These are phyloP conservation scores for Cutaneotrichosporon sp. DNA, from an alignment of 1,284 basidiomycete species.

Conservation along the genomic window DNA sequence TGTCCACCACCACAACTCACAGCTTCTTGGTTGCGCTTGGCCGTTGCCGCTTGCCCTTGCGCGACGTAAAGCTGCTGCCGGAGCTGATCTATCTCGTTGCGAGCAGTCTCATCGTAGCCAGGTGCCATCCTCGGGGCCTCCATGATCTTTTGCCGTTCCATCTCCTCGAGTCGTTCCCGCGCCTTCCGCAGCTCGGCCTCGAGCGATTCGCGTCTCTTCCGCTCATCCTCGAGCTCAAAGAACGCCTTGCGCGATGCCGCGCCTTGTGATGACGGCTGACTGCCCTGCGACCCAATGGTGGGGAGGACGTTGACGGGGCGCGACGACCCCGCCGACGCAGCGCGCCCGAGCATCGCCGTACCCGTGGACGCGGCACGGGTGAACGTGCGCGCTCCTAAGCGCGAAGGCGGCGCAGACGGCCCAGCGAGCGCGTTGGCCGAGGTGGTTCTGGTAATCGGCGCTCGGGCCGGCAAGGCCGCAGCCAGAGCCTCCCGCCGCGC, in stretches of 20 bases:
- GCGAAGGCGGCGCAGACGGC: neutral
- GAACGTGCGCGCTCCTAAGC: conserved; percentile 17
- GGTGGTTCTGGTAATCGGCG: conserved; percentile 21
- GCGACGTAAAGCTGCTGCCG: conserved; percentile 38
- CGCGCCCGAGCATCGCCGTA: conserved; percentile 27
- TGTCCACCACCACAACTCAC: conserved; percentile 23
- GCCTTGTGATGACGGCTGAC: conserved; percentile 35
- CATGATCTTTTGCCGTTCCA: neutral
- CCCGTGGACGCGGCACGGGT: conserved; percentile 41
- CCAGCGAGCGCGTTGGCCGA: conserved; percentile 10
- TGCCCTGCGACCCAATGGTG: conserved; percentile 38
- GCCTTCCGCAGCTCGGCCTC: conserved; percentile 15
- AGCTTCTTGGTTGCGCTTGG: conserved; percentile 36
- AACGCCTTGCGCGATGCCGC: conserved; percentile 33
- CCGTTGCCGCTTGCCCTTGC: conserved; percentile 38
- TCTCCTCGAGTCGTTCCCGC: conserved; percentile 11
- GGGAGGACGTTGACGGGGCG: conserved; percentile 20
- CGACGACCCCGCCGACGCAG: conserved; percentile 16
- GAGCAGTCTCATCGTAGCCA: conserved; percentile 12
- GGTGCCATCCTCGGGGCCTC: neutral
- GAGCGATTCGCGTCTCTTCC: conserved; percentile 26
- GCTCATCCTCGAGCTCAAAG: conserved; percentile 40
- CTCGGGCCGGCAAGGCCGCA: conserved; percentile 2
- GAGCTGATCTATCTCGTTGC: conserved; percentile 11
- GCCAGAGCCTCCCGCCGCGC: conserved; percentile 21